Evolutionary conservation across 345 rosid genomes (phyloP), one percentile per base, ranked within the genome.

Genomic region (Gossypium mustelinum): DNA sequence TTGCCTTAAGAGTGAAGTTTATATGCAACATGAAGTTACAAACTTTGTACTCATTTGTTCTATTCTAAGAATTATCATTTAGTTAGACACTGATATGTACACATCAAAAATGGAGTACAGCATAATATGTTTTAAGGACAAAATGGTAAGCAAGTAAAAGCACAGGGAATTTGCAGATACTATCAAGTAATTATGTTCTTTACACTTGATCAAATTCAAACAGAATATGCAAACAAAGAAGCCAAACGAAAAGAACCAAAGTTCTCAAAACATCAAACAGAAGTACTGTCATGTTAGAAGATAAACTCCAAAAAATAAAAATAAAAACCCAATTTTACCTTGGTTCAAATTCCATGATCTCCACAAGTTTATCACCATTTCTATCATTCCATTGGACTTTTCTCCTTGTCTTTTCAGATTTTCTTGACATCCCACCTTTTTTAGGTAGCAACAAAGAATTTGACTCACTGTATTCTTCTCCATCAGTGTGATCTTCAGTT

Each of bases 321-420:
- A 34, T 0, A 34, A 34, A 7, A 13, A 44, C 43, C 5, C 29
- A 24, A 22, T 67, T 34, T 75, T 86, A 95, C 99, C 99, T 95
- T 9, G 93, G 99, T 79, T 89, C 94, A 75, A 89, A 95, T 73
- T 87, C 98, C 77, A 93, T 76, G 76, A 93, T 85, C 88, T 93
- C 94, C 7, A 75, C 90, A 75, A 95, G 99, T 79, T 89, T 86
- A 75, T 93, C 84, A 73, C 99, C 98, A 70, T 87, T 87, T 57
- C 50, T 88, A 47, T 95, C 99, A 73, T 93, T 95, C 99, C 99
- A 95, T 79, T 91, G 92, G 67, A 95, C 99, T 79, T 87, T 93
- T 78, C 94, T 81, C 77, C 79, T 73, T 1, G 80, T 84, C 82
- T 90, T 91, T 20, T 88, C 86, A 2, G 78, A 74, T 27, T 81